phyloP scores from a whole-genome alignment of 2,329 filamentous ascomycete genomes.

The Chaetomiaceae sp. region DNA sequence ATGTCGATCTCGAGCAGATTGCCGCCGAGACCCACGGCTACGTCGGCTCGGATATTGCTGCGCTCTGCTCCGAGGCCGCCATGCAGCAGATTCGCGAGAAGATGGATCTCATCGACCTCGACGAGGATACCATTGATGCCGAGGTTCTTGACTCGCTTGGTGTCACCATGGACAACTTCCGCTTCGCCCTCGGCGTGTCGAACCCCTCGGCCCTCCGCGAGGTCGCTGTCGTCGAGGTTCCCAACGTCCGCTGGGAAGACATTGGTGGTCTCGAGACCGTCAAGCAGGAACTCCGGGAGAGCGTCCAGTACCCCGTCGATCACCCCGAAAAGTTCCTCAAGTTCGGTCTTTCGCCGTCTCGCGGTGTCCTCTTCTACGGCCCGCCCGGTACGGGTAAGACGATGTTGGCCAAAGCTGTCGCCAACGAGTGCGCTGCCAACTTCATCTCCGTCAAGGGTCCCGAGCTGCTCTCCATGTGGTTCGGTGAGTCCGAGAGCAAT shows the following conservation, averaged over 20 bases:
- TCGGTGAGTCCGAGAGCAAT: conserved; percentile 99
- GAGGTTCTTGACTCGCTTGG: conserved; percentile 97
- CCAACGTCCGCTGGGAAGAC: conserved; percentile 99
- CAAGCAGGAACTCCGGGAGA: conserved; percentile 99
- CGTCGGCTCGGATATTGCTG: conserved; percentile 96
- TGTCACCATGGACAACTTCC: conserved; percentile 99
- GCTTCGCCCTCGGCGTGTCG: conserved; percentile 93
- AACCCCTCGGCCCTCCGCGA: conserved; percentile 98
- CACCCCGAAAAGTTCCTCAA: conserved; percentile 99
- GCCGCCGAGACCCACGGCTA: conserved; percentile 98
- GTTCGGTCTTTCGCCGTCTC: conserved; percentile 95
- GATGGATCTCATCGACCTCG: conserved; percentile 99
- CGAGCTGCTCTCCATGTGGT: conserved; percentile 99
- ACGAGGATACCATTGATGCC: conserved; percentile 98
- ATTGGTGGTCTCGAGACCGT: conserved; percentile 97
- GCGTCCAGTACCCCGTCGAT: conserved; percentile 97
- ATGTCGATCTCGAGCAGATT: conserved; percentile 95
- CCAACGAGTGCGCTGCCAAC: conserved; percentile 98
- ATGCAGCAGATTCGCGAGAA: conserved; percentile 99
- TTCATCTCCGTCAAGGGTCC: conserved; percentile 99
- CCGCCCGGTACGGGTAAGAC: conserved; percentile 99
- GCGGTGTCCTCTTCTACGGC: conserved; percentile 97
- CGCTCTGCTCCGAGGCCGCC: conserved; percentile 95
- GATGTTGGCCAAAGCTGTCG: conserved; percentile 97
- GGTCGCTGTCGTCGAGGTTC: conserved; percentile 97